Evolutionary conservation across 2,329 filamentous ascomycete genomes (phyloP).

Genomic region (Aspergillus fumigatus): DNA sequence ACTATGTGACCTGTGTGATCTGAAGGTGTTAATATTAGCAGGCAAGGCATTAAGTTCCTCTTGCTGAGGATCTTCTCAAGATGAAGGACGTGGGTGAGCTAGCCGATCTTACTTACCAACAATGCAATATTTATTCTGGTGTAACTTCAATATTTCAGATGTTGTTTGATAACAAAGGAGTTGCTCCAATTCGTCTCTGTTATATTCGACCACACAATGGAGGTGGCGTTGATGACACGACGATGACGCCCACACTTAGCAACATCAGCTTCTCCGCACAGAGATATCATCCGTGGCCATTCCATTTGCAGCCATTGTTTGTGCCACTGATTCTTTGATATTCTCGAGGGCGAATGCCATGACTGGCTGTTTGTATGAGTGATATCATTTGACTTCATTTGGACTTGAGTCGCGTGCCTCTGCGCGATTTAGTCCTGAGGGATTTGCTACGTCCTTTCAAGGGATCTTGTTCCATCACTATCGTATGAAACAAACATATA

Average conservation of each 20-base stretch:
- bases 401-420: background rate
- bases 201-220: background rate
- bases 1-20: background rate
- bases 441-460: background rate
- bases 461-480: background rate
- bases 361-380: background rate
- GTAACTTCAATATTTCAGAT: background rate
- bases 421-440: background rate
- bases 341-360: background rate
- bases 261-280: conserved; percentile 13
- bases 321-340: conserved; percentile 14
- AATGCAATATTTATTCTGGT: background rate
- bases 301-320: background rate
- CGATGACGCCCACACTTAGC: conserved; percentile 28
- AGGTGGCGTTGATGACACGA: conserved; percentile 27
- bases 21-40: background rate
- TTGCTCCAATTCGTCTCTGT: background rate
- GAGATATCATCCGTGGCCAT: conserved; percentile 7
- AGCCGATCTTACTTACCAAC: background rate
- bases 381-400: background rate
- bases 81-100: background rate
- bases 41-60: background rate
- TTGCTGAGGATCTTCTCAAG: background rate
- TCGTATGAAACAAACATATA: background rate
- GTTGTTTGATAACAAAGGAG: background rate